Evolutionary conservation across 306 rosid genomes (phyloP).

Genomic region (Leucaena leucocephala): DNA sequence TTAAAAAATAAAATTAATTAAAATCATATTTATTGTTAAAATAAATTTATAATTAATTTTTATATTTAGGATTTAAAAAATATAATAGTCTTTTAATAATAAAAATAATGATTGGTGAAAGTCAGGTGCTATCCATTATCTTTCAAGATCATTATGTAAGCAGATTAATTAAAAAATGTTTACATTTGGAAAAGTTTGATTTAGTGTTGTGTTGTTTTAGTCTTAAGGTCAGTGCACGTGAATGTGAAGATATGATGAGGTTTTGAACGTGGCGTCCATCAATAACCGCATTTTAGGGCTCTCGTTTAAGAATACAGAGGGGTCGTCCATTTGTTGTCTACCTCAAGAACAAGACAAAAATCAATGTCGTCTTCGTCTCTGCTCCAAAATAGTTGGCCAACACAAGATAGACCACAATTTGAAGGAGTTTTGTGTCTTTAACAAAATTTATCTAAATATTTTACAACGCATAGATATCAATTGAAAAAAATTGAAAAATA

Average conservation of each 20-base stretch:
- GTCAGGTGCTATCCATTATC: no score
- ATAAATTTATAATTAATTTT: no score
- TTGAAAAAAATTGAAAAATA: no score
- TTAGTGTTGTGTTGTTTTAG: neutral
- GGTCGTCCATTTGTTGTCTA: neutral
- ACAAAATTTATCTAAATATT: no score
- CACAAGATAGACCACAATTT: neutral
- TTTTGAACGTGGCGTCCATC: neutral
- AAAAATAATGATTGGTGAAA: no score
- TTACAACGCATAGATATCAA: no score
- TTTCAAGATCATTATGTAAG: no score
- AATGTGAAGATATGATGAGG: neutral
- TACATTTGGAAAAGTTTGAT: neutral
- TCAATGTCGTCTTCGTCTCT: neutral
- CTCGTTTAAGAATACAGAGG: neutral
- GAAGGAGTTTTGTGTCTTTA: no score
- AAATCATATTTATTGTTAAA: no score
- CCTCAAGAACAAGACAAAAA: neutral
- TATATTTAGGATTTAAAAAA: no score
- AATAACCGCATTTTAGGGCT: neutral
- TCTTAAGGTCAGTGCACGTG: neutral
- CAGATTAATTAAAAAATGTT: neutral
- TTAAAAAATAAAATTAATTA: no score
- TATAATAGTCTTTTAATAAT: no score
- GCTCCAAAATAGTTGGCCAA: neutral